Conservation (phyloP, 2,329 filamentous ascomycete species). For the Ophiostoma montium region DNA sequence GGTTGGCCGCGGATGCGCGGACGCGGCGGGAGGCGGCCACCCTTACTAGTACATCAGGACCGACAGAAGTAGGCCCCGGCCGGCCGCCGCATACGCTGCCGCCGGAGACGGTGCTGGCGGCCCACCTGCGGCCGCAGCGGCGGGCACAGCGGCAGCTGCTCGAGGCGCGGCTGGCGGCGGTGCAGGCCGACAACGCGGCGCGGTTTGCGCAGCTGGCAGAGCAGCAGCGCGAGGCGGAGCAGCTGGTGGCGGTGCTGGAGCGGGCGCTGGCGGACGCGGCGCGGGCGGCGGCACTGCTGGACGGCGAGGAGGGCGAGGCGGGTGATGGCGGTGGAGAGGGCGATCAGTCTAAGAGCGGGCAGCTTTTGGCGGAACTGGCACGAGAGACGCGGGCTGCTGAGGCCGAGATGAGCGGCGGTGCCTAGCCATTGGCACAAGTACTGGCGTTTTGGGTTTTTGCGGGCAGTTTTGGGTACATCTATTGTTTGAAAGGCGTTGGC, state of each 20-base stretch:
- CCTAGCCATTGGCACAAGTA: not conserved
- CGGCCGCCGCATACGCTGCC: constrained; percentile 39
- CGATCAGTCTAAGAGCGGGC: not conserved
- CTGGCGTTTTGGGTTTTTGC: not conserved
- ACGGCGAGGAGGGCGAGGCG: constrained; percentile 10
- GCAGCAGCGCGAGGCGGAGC: constrained; percentile 42
- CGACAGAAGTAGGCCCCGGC: constrained; percentile 11
- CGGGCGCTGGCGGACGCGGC: constrained; percentile 38
- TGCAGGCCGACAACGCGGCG: constrained; percentile 40
- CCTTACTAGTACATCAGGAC: no score
- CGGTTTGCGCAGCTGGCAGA: constrained; percentile 35
- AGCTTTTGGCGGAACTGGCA: constrained; percentile 32
- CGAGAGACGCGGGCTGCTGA: constrained; percentile 34
- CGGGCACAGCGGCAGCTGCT: constrained; percentile 39
- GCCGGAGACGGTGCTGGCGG: constrained; percentile 34
- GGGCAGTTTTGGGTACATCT: no score
- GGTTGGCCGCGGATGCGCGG: constrained; percentile 36
- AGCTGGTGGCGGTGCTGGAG: constrained; percentile 35
- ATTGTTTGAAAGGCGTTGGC: no score
- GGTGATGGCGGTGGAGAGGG: not conserved
- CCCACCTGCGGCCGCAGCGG: constrained; percentile 40
- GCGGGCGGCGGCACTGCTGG: constrained; percentile 35
- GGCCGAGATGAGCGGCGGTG: constrained; percentile 22
- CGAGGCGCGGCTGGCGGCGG: constrained; percentile 41
- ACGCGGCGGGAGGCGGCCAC: constrained; percentile 22